phyloP scores from a whole-genome alignment of 805 yeast genomes.

The Metschnikowia reukaufii region DNA sequence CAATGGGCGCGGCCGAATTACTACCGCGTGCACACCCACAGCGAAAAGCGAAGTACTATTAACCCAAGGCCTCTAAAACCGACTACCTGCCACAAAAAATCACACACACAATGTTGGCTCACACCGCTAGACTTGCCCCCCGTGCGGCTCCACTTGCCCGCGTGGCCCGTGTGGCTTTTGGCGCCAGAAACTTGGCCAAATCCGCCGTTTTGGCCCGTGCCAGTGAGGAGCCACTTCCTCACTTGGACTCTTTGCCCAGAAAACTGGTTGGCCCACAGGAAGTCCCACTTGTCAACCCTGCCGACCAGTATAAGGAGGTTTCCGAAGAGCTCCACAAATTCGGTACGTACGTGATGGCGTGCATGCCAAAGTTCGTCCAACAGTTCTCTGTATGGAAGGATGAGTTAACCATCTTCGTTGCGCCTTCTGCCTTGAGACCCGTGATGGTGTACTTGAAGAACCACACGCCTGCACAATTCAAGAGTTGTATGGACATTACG shows the following conservation, averaged over 20 bases:
- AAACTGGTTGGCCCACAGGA: conserved; percentile 31
- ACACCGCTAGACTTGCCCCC: conserved; percentile 17
- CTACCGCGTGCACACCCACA: conserved; percentile 19
- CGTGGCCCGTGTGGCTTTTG: conserved; percentile 6
- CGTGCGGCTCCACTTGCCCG: conserved; percentile 10
- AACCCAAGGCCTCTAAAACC: background rate
- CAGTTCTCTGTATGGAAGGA: conserved; percentile 90
- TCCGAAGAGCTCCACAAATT: conserved; percentile 74
- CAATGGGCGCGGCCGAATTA: conserved; percentile 20
- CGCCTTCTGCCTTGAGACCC: conserved; percentile 76
- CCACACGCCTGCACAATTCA: conserved; percentile 81
- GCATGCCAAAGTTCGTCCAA: conserved; percentile 79
- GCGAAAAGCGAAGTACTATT: conserved; percentile 6
- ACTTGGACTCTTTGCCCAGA: conserved; percentile 41
- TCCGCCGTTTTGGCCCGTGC: conserved; percentile 7
- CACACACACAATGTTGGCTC: conserved; percentile 17
- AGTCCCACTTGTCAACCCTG: conserved; percentile 68
- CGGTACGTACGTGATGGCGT: conserved; percentile 74
- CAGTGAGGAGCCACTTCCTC: conserved; percentile 31
- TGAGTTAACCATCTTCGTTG: conserved; percentile 72
- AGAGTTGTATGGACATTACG: conserved; percentile 75
- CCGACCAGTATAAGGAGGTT: conserved; percentile 68
- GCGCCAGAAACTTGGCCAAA: conserved; percentile 7
- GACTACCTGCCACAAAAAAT: background rate
- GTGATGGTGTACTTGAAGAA: conserved; percentile 66